Conservation (phyloP, 1,284 basidiomycete species). For the Malassezia slooffiae region DNA sequence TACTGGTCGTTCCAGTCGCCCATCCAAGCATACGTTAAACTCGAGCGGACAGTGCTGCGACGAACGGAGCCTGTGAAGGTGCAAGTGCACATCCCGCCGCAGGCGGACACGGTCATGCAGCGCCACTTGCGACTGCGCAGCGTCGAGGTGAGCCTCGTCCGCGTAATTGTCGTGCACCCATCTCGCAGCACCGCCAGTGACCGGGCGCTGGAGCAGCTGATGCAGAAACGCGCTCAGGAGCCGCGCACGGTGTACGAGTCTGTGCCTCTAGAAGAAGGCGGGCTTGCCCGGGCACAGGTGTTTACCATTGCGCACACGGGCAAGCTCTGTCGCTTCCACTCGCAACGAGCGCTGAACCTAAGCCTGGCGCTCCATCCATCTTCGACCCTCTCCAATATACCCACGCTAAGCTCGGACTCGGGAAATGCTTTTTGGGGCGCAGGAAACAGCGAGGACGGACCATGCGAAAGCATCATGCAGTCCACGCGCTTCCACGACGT, state of each 20-base stretch:
- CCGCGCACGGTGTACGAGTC: too few relatives aligned
- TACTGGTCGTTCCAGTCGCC: conserved; percentile 27
- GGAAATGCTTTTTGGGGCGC: too few relatives aligned
- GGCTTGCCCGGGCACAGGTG: too few relatives aligned
- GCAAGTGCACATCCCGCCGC: conserved; percentile 35
- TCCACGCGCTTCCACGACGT: conserved; percentile 40
- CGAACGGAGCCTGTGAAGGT: conserved; percentile 37
- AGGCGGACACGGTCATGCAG: conserved; percentile 23
- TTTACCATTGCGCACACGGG: conserved; percentile 35
- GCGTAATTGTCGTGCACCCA: too few relatives aligned
- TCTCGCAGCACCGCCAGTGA: too few relatives aligned
- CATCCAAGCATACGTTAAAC: conserved; percentile 24
- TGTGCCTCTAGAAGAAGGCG: too few relatives aligned
- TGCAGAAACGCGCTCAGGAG: too few relatives aligned
- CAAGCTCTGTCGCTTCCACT: conserved; percentile 41
- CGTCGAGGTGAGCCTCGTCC: conserved; percentile 35
- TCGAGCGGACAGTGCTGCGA: conserved; percentile 37
- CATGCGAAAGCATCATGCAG: conserved; percentile 42
- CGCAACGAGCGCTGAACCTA: conserved; percentile 27
- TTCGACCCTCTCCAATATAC: conserved; percentile 1
- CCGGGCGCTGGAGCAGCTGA: neutral
- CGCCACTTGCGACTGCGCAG: conserved; percentile 30
- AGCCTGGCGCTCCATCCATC: conserved; percentile 30
- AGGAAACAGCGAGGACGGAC: conserved; percentile 34
- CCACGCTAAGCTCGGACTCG: conserved; percentile 35